Evolutionary conservation across 305 asterid species (phyloP).

Genomic region (Solanum hybrid): DNA sequence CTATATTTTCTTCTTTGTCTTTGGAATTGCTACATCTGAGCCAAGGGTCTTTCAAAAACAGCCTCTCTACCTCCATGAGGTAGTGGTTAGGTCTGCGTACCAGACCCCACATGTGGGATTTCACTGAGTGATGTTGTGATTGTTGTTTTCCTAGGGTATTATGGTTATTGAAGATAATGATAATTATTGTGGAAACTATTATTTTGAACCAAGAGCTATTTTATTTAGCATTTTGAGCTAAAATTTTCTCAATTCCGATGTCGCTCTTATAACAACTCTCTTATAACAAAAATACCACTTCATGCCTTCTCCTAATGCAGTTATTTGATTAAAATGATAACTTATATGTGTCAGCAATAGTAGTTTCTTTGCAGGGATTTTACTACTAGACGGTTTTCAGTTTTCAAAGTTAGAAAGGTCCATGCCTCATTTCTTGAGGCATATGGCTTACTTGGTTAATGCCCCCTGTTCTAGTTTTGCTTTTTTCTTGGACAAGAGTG

Average conservation of each 20-base stretch:
- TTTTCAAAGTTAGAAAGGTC: background rate
- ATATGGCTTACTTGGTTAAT: background rate
- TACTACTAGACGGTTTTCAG: background rate
- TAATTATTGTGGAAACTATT: background rate
- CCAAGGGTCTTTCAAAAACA: background rate
- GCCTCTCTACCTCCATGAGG: background rate
- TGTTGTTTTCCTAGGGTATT: background rate
- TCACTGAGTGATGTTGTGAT: background rate
- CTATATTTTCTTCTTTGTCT: background rate
- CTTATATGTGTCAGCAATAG: background rate
- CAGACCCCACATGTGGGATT: background rate
- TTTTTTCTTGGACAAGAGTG: background rate
- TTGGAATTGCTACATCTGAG: background rate
- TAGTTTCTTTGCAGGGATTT: background rate
- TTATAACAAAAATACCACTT: background rate
- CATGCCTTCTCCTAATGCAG: background rate
- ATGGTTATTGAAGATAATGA: background rate
- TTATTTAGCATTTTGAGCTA: background rate
- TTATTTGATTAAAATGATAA: background rate
- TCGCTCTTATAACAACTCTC: background rate
- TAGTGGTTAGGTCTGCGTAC: background rate
- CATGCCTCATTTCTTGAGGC: background rate
- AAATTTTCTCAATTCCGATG: background rate
- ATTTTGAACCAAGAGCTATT: background rate
- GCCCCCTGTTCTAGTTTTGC: background rate